These are phyloP conservation scores for Malania oleifera DNA, from an alignment of 164 flowering plant species.

Conservation along the genomic window DNA sequence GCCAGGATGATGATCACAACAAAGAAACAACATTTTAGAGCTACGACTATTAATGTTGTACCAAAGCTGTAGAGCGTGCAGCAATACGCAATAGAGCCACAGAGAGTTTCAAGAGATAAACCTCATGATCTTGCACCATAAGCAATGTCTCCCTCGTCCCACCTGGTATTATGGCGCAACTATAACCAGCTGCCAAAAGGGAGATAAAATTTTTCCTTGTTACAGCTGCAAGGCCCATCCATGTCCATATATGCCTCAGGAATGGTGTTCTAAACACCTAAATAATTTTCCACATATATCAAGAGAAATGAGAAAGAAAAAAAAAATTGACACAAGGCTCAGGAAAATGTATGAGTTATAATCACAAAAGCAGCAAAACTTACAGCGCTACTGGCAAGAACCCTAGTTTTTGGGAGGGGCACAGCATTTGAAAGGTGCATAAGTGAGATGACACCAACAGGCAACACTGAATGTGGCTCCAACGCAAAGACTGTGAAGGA, in stretches of 20 bases:
- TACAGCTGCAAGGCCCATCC: constrained; percentile 82
- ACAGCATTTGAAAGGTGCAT: constrained; percentile 72
- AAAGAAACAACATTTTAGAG: no score
- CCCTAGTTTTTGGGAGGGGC: constrained; percentile 80
- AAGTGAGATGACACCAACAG: constrained; percentile 79
- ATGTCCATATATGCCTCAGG: constrained; percentile 92
- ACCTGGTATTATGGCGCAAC: constrained; percentile 91
- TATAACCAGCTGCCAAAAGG: constrained; percentile 71
- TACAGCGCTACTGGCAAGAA: constrained; percentile 90
- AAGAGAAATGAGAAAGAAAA: not conserved
- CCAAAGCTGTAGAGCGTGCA: no score
- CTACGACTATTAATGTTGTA: no score
- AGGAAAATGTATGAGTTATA: not conserved
- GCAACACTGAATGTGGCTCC: constrained; percentile 96
- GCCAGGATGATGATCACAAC: no score
- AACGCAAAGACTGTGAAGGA: constrained; percentile 67
- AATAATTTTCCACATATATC: not conserved
- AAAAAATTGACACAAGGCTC: not conserved
- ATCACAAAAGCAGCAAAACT: constrained; percentile 18
- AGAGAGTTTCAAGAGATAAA: constrained; percentile 14
- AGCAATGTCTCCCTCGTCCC: constrained; percentile 78
- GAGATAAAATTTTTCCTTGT: constrained; percentile 66
- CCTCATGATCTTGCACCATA: constrained; percentile 84
- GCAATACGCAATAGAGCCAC: not conserved
- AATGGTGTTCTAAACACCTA: constrained; percentile 91